phyloP scores from a whole-genome alignment of 768 basidiomycete genomes.

The Calocera viscosa region DNA sequence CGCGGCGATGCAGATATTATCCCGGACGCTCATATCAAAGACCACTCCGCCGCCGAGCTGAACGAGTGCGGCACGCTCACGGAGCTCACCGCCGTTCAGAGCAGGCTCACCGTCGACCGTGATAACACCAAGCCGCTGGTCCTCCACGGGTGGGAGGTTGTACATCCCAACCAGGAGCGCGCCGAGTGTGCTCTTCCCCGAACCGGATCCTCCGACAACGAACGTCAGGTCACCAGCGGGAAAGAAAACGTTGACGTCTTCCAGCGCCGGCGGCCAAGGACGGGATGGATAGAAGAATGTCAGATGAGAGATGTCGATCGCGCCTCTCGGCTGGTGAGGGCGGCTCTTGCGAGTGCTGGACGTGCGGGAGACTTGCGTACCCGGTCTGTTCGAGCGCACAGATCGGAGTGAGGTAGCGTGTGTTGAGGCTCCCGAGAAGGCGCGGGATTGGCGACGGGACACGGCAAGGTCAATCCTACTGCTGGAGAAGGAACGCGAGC shows the following conservation, averaged over 20 bases:
- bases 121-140: background rate
- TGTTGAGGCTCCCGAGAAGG: background rate
- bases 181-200: constrained; percentile 62
- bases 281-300: constrained; percentile 65
- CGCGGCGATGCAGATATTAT: constrained; percentile 67
- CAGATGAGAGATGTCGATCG: constrained; percentile 48
- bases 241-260: constrained; percentile 50
- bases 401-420: background rate
- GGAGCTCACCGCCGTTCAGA: constrained; percentile 72
- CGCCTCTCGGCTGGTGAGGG: constrained; percentile 54
- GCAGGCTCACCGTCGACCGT: constrained; percentile 41
- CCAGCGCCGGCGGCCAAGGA: constrained; percentile 46
- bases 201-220: constrained; percentile 67
- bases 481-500: background rate
- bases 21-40: constrained; percentile 66
- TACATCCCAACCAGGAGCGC: constrained; percentile 63
- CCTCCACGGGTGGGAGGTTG: constrained; percentile 21
- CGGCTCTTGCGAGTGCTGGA: constrained; percentile 41
- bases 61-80: constrained; percentile 59
- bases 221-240: constrained; percentile 64
- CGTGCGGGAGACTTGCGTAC: constrained; percentile 22
- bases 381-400: background rate
- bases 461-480: background rate
- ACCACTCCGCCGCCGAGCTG: constrained; percentile 62
- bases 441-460: background rate